Base-by-base conservation (phyloP, 2,329 filamentous ascomycete species). In the Dactylellina haptotyla region DNA sequence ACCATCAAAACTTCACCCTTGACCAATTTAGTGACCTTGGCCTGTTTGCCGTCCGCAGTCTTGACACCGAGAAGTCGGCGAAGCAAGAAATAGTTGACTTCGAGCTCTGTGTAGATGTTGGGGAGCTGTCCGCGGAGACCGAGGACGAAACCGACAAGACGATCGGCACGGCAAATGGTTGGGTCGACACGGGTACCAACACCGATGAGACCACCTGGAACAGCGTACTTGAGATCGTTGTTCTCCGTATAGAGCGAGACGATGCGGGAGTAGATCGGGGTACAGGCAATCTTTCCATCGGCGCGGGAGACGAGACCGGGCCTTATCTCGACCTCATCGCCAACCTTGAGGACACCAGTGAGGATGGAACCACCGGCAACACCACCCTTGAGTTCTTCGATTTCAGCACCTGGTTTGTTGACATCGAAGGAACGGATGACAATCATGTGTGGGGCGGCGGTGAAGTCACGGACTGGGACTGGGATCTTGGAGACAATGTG, bases 1-100 rank as follows among this genome's bases (percentile, higher is more conserved):
- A 99, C 95, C 95, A 99, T 98, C 83, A 99, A 90, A 79, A 98
- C 93, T 83, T 99, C 95, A 84, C 97, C 97, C 89, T 98, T 99
- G 67, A 93, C 86, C 77, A 99, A 86, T 85, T 99, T 99, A 79
- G 93, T 93, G 77, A 99, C 95, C 89, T 99, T 99, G 80, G 94
- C 94, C 84, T 98, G 95, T 86, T 99, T 99, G 81, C 95, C 95
- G 78, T 99, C 95, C 75, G 94, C 93, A 50, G 95, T 97, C 84
- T 96, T 93, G 79, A 99, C 95, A 88, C 95, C 95, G 66, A 99
- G 88, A 75, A 99, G 86, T 79, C 95, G 88, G 79, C 94, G 91
- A 76, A 99, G 89, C 75, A 99, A 87, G 87, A 98, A 99, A 86
- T 98, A 99, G 87, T 98, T 98, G 83, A 97, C 93, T 84, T 99